A percentile compares a stretch with the other conserved stretches of the same genome.
These are phyloP conservation scores for Andrographis paniculata DNA, from an alignment of 305 asterid species.

Conservation along the genomic window DNA sequence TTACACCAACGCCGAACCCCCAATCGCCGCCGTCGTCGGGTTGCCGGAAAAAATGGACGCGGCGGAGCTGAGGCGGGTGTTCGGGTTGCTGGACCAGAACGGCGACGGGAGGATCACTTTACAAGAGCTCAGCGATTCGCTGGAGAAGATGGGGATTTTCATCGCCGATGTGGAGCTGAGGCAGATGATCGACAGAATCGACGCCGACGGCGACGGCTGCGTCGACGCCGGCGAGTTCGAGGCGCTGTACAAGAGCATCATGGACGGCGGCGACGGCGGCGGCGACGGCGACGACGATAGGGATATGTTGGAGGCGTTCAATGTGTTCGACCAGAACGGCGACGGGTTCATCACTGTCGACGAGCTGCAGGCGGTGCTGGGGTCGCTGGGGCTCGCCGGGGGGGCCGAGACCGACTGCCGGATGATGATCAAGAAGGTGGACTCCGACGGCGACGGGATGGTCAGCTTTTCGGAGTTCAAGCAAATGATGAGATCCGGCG, in stretches of 20 bases:
- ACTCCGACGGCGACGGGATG: slow-evolving; percentile 38
- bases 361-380: slow-evolving; percentile 32
- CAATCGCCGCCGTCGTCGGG: no score
- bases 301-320: slow-evolving; percentile 41
- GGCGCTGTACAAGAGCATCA: slow-evolving; percentile 28
- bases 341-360: slow-evolving; percentile 44
- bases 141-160: slow-evolving; percentile 31
- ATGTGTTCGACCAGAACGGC: slow-evolving; percentile 43
- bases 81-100: slow-evolving; percentile 37
- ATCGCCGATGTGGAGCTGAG: slow-evolving; percentile 34
- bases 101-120: slow-evolving; percentile 38
- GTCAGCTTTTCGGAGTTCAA: slow-evolving; percentile 34
- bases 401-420: slow-evolving; percentile 35
- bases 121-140: slow-evolving; percentile 31
- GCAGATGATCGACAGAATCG: slow-evolving; percentile 38
- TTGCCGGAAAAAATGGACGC: no score
- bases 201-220: slow-evolving; percentile 34
- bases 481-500: slow-evolving; percentile 42
- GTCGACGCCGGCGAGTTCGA: slow-evolving; percentile 39
- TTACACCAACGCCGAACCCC: no score
- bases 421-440: slow-evolving; percentile 37
- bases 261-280: slow-evolving; percentile 27
- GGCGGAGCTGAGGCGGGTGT: slow-evolving; percentile 31
- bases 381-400: slow-evolving; percentile 33
- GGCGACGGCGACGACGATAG: slow-evolving; percentile 31